Conservation (phyloP, 2,329 filamentous ascomycete genomes). For the Monosporascus sp. region DNA sequence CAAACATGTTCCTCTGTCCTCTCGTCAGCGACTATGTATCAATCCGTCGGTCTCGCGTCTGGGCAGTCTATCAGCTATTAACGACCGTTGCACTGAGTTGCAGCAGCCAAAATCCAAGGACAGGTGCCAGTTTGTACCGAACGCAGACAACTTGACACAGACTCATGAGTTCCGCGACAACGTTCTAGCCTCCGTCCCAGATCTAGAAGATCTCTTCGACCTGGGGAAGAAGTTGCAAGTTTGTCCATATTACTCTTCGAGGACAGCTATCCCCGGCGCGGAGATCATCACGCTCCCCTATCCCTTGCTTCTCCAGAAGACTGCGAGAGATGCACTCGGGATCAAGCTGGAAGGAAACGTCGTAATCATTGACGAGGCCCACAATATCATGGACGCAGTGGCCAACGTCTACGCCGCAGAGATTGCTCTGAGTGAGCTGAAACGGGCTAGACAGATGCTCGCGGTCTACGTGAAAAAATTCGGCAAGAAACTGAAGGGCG, state of each 20-base stretch:
- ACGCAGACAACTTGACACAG: conserved; percentile 65
- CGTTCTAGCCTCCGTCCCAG: conserved; percentile 75
- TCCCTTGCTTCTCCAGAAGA: conserved; percentile 80
- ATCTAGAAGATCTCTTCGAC: conserved; percentile 84
- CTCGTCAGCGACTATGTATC: conserved; percentile 84
- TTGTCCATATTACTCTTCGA: conserved; percentile 95
- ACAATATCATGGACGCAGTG: conserved; percentile 96
- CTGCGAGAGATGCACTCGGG: conserved; percentile 79
- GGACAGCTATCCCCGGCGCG: conserved; percentile 72
- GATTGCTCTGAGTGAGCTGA: conserved; percentile 68
- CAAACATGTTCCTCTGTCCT: conserved; percentile 79
- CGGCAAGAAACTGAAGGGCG: conserved; percentile 80
- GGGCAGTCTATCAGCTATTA: conserved; percentile 72
- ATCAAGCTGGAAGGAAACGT: conserved; percentile 83
- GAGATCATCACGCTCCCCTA: conserved; percentile 94
- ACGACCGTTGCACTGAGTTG: conserved; percentile 85
- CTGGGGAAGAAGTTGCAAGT: conserved; percentile 75
- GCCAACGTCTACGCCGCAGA: conserved; percentile 78
- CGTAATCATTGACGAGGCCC: conserved; percentile 94
- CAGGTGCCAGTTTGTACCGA: conserved; percentile 72
- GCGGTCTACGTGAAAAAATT: conserved; percentile 82
- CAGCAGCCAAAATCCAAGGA: conserved; percentile 67
- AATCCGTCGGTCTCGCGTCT: conserved; percentile 75
- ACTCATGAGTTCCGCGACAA: conserved; percentile 81
- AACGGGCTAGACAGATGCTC: conserved; percentile 67